Evolutionary conservation across 2,329 filamentous ascomycete species (phyloP).

Genomic region (Stylonectria norvegica): DNA sequence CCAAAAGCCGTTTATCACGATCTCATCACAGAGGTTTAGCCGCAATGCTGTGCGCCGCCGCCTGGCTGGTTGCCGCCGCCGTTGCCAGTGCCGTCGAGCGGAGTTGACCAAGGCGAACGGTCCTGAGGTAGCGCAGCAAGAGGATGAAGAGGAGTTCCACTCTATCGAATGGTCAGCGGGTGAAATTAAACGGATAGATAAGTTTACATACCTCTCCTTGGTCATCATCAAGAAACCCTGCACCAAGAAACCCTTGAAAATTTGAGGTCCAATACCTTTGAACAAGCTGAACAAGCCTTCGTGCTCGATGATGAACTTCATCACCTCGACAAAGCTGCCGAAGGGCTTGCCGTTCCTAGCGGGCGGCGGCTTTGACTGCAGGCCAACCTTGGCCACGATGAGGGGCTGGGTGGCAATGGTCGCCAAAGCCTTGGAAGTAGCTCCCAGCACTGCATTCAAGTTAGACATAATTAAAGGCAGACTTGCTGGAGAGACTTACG

Average conservation of each 20-base stretch:
- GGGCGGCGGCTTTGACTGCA: conserved; percentile 89
- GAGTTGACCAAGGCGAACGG: conserved; percentile 66
- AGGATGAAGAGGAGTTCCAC: conserved; percentile 87
- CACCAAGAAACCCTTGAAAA: conserved; percentile 87
- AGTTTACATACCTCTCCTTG: conserved; percentile 73
- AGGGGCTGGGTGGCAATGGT: conserved; percentile 91
- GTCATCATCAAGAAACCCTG: conserved; percentile 99
- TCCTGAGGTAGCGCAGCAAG: conserved; percentile 76
- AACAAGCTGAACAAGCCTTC: conserved; percentile 84
- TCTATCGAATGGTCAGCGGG: conserved; percentile 40
- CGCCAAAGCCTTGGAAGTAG: conserved; percentile 86
- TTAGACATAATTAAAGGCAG: conserved; percentile 6
- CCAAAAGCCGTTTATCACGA: conserved; percentile 9
- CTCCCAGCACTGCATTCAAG: conserved; percentile 67
- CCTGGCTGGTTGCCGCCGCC: conserved; percentile 39
- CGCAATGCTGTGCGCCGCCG: conserved; percentile 42
- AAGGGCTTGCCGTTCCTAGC: conserved; percentile 85
- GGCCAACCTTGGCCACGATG: conserved; percentile 94
- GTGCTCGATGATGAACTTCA: conserved; percentile 87
- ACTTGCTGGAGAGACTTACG: conserved; percentile 53
- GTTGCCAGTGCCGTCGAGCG: conserved; percentile 63
- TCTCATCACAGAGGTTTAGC: conserved; percentile 27
- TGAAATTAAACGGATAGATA: background rate
- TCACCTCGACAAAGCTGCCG: conserved; percentile 89
- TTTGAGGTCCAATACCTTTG: conserved; percentile 94